Percentiles rank a stretch among this genome's conserved stretches.
phyloP scores from a whole-genome alignment of 2,329 filamentous ascomycete species.

The Pyrenochaeta sp. region DNA sequence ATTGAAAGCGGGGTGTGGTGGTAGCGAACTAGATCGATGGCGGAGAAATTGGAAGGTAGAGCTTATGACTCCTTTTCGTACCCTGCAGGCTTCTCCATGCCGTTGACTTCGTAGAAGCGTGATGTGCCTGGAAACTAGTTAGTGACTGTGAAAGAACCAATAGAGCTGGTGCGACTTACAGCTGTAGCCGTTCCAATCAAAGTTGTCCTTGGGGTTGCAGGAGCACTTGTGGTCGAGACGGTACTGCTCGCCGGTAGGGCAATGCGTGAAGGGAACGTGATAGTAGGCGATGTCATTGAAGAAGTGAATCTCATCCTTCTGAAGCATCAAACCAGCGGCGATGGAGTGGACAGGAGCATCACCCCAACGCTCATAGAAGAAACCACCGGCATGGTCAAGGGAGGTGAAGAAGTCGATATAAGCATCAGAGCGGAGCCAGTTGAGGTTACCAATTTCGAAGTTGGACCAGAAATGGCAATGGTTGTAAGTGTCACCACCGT shows the following conservation, averaged over 20 bases:
- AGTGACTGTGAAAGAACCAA: neutral
- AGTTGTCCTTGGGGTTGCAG: constrained; percentile 96
- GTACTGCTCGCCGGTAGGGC: constrained; percentile 86
- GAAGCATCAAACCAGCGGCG: constrained; percentile 82
- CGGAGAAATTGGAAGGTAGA: constrained; percentile 18
- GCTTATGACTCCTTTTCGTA: constrained; percentile 72
- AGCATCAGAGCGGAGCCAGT: constrained; percentile 88
- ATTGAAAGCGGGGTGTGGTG: constrained; percentile 3
- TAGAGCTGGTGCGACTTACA: constrained; percentile 66
- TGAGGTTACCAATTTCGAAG: constrained; percentile 93
- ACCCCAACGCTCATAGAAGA: constrained; percentile 99
- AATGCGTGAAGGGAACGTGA: constrained; percentile 97
- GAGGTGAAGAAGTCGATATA: constrained; percentile 92
- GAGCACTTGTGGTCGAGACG: constrained; percentile 87
- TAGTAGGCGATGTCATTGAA: constrained; percentile 99
- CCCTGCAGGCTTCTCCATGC: constrained; percentile 81
- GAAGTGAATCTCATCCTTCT: constrained; percentile 95
- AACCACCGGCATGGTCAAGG: constrained; percentile 89
- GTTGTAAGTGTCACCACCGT: constrained; percentile 91
- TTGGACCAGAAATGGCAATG: constrained; percentile 99
- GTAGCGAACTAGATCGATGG: constrained; percentile 8
- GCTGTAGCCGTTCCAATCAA: constrained; percentile 99
- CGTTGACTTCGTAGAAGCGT: constrained; percentile 84
- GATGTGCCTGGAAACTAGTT: constrained; percentile 74
- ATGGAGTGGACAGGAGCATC: constrained; percentile 99